Percentiles rank a stretch among this genome's conserved stretches.
phyloP scores from a whole-genome alignment of 768 basidiomycete species.

The Amanita phalloides region DNA sequence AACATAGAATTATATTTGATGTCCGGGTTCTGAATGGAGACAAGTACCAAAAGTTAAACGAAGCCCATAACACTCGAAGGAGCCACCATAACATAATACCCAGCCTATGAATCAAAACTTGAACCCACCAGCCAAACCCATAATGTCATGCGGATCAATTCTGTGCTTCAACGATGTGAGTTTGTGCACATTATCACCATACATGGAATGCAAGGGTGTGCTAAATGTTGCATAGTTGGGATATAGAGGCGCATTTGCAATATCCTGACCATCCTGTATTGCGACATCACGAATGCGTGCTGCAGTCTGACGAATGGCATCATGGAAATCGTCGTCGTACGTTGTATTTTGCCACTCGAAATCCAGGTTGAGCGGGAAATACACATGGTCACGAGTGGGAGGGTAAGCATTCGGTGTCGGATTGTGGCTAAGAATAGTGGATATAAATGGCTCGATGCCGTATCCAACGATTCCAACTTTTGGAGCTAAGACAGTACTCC shows the following conservation, averaged over 20 bases:
- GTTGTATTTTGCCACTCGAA: constrained; percentile 12
- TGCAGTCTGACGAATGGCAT: constrained; percentile 23
- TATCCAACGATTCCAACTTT: constrained; percentile 19
- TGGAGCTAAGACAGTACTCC: not conserved
- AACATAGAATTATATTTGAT: too few species aligned
- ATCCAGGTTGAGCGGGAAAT: constrained; percentile 18
- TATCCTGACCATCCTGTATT: constrained; percentile 19
- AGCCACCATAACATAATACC: too few species aligned
- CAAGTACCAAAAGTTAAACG: too few species aligned
- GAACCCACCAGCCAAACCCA: constrained; percentile 43
- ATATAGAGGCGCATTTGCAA: constrained; percentile 18
- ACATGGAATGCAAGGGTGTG: constrained; percentile 31
- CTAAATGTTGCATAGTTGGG: constrained; percentile 36
- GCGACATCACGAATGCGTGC: constrained; percentile 24
- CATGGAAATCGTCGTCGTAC: constrained; percentile 17
- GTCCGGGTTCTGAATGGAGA: too few species aligned
- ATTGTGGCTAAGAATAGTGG: constrained; percentile 26
- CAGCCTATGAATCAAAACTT: constrained; percentile 20
- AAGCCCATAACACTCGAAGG: too few species aligned
- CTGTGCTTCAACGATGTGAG: constrained; percentile 23
- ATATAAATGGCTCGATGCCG: constrained; percentile 34
- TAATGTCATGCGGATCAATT: constrained; percentile 39
- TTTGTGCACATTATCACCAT: constrained; percentile 25
- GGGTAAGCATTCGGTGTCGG: constrained; percentile 33
- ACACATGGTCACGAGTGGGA: constrained; percentile 15